These are phyloP conservation scores for Cutaneotrichosporon mucoides DNA, from an alignment of 1,284 basidiomycete species.

Conservation along the genomic window DNA sequence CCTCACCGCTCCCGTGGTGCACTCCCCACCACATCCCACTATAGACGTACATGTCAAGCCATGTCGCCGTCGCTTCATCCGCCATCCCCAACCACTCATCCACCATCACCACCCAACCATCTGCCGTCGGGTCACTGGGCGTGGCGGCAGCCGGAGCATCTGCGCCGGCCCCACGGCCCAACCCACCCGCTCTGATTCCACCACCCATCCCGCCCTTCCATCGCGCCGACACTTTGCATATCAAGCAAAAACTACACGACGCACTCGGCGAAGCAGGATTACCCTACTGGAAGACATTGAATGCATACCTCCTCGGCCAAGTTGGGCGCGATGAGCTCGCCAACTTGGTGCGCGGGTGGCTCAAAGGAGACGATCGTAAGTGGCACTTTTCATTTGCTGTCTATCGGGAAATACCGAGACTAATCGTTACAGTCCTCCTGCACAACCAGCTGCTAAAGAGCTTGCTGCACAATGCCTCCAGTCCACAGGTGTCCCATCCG, in stretches of 20 bases:
- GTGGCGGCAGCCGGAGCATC: background rate
- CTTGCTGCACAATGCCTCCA: constrained; percentile 43
- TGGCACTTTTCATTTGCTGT: background rate
- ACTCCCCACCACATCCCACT: background rate
- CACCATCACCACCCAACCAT: constrained; percentile 47
- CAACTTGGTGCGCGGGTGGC: constrained; percentile 35
- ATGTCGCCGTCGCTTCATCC: constrained; percentile 60
- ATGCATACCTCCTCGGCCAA: constrained; percentile 46
- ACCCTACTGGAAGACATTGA: constrained; percentile 49
- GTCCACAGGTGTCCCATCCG: constrained; percentile 25
- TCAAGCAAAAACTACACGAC: constrained; percentile 73
- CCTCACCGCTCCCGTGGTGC: background rate
- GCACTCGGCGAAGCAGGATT: constrained; percentile 66
- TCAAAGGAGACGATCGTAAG: constrained; percentile 40
- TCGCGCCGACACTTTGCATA: constrained; percentile 48
- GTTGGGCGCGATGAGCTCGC: constrained; percentile 41
- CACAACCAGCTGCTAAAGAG: constrained; percentile 46
- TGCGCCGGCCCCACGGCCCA: constrained; percentile 28
- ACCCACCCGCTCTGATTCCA: constrained; percentile 44
- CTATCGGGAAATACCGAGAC: too few relatives aligned
- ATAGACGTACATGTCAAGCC: constrained; percentile 25
- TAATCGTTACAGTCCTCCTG: constrained; percentile 29
- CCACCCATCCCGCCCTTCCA: constrained; percentile 27
- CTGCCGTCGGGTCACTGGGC: background rate
- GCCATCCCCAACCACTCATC: constrained; percentile 46